Evolutionary conservation across 257 asterid species (phyloP), one percentile per base, ranked within the genome.

Genomic region (Fraxinus americana): DNA sequence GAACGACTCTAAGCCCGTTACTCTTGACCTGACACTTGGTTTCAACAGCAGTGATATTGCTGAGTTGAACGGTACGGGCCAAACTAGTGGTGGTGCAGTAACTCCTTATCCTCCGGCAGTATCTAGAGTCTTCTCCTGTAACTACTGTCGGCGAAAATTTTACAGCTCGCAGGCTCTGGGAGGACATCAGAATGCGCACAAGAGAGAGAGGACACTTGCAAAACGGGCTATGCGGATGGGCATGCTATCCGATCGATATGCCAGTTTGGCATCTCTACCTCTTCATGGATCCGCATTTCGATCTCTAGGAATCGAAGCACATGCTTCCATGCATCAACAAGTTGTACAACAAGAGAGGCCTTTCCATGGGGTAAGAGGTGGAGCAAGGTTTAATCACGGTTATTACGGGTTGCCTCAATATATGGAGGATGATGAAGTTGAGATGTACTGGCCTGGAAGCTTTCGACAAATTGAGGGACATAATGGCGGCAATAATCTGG

Each of bases 81-180:
- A 83, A 45, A 36, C 74, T 12, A 66, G 74, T 32, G 54, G 30
- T n/a, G 78, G 30, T n/a, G n/a, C n/a, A n/a, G n/a, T n/a, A 16
- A 17, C 81, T 4, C 80, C 87, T 29, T 89, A 78, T 52, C 92
- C 91, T 1, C 91, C 90, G 12, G 79, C 78, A 29, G 57, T 77
- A 34, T 81, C 96, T 2, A 78, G 97, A 54, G 86, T 93, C 27
- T 95, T 95, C 89, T 89, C 97, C 0, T 95, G 99, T 92, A 93
- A 95, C 79, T 95, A 90, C 78, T 95, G 99, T 81, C 87, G 94
- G 41, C 84, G 99, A 39, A 93, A 95, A 75, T 95, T 95, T 82
- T 95, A 95, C 83, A 93, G 98, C 86, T 93, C 99, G 0, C 99
- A 95, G 74, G 99, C 99, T 0, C 67, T 95, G 70, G 99, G 99